A percentile compares a stretch with the other conserved stretches of the same genome.
Evolutionary conservation across 2,329 filamentous ascomycete genomes (phyloP).

Genomic region (Arthrobotrys musiformis): DNA sequence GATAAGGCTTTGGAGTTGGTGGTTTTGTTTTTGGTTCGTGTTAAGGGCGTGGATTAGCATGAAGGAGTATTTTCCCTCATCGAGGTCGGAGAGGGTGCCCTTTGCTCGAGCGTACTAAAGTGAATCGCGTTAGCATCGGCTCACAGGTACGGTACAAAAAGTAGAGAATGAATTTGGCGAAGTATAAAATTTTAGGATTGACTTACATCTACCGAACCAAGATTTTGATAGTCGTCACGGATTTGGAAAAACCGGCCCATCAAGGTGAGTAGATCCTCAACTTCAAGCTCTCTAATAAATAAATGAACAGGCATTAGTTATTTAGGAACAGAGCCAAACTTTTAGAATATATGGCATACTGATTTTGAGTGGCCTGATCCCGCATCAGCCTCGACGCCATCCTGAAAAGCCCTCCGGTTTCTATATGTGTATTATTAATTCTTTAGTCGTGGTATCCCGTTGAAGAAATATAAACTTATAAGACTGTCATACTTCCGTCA

Average conservation of each 20-base stretch:
- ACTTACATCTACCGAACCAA: slow-evolving; percentile 22
- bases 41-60: slow-evolving; percentile 34
- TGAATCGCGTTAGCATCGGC: neutral
- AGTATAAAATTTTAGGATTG: neutral
- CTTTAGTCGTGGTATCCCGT: neutral
- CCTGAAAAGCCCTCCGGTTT: slow-evolving; percentile 37
- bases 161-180: neutral
- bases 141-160: neutral
- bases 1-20: slow-evolving; percentile 2
- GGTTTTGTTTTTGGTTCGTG: neutral
- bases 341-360: neutral
- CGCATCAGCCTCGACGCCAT: slow-evolving; percentile 36
- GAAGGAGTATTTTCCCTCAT: slow-evolving; percentile 40
- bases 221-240: slow-evolving; percentile 35
- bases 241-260: slow-evolving; percentile 45
- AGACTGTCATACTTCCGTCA: slow-evolving; percentile 32
- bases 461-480: neutral
- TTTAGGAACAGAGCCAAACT: neutral
- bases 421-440: neutral
- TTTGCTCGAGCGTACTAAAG: slow-evolving; percentile 23
- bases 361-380: slow-evolving; percentile 18
- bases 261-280: slow-evolving; percentile 23
- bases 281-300: slow-evolving; percentile 21
- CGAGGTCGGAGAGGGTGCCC: slow-evolving; percentile 29
- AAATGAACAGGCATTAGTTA: neutral